Percentiles rank a stretch among this genome's conserved stretches.
These are phyloP conservation scores for Stachybotrys chartarum DNA, from an alignment of 2,329 filamentous ascomycete species.

Conservation along the genomic window DNA sequence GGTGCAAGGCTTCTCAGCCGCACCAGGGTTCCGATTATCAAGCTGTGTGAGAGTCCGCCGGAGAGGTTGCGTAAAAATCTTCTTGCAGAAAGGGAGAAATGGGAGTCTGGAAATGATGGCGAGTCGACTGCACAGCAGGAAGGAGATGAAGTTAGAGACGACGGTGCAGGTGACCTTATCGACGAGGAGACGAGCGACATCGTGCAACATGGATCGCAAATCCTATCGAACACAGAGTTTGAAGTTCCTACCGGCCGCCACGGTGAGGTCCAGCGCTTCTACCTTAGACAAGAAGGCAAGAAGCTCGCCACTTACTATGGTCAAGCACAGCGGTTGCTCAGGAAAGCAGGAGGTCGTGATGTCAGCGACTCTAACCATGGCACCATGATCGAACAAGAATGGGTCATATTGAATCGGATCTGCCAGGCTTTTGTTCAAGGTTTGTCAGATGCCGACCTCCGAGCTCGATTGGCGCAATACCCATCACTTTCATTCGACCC, in stretches of 20 bases:
- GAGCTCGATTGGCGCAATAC: constrained; percentile 34
- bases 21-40: constrained; percentile 81
- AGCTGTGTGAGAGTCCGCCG: constrained; percentile 69
- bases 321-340: constrained; percentile 41
- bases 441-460: constrained; percentile 39
- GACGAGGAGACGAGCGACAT: constrained; percentile 15
- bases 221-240: constrained; percentile 7
- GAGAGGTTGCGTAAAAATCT: constrained; percentile 54
- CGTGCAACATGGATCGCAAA: constrained; percentile 1
- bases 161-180: constrained; percentile 9
- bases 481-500: constrained; percentile 37
- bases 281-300: constrained; percentile 33
- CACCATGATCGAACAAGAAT: constrained; percentile 36
- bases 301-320: constrained; percentile 39
- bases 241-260: constrained; percentile 10
- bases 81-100: constrained; percentile 58
- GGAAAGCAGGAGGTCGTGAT: constrained; percentile 42
- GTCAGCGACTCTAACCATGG: constrained; percentile 37
- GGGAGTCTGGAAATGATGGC: constrained; percentile 51
- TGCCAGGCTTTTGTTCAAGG: constrained; percentile 48
- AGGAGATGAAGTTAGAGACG: constrained; percentile 24
- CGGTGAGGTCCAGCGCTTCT: constrained; percentile 13
- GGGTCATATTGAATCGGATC: constrained; percentile 41
- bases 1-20: constrained; percentile 71
- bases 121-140: constrained; percentile 17